phyloP scores from a whole-genome alignment of 768 basidiomycete species.

The Boletus vinaceobasis region DNA sequence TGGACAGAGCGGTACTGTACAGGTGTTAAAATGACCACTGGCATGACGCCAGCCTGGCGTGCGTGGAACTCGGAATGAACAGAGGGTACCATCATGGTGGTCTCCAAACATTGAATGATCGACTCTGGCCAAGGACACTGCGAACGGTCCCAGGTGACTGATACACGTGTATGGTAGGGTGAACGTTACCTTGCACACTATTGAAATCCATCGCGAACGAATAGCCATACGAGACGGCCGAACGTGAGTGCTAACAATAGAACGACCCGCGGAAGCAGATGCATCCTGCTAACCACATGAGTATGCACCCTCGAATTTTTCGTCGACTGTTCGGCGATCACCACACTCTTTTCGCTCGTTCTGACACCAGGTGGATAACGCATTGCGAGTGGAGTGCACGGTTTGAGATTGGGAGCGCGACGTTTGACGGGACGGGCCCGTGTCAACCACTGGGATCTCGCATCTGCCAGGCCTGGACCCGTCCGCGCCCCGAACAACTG shows the following conservation, averaged over 20 bases:
- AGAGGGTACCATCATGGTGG: neutral
- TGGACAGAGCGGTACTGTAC: no score
- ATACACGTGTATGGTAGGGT: slow-evolving; percentile 16
- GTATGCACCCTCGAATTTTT: neutral
- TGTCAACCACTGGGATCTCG: no score
- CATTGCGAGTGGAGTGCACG: no score
- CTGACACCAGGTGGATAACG: no score
- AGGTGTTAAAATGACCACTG: no score
- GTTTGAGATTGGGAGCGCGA: no score
- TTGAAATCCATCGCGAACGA: neutral
- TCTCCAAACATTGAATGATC: neutral
- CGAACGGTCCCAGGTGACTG: slow-evolving; percentile 1
- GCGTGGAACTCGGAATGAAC: no score
- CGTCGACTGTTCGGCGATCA: neutral
- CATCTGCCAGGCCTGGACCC: no score
- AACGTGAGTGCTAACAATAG: slow-evolving; percentile 13
- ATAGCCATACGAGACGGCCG: neutral
- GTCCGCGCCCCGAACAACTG: no score
- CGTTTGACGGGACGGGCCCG: no score
- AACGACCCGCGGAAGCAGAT: neutral
- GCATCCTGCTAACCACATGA: neutral
- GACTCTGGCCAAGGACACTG: neutral
- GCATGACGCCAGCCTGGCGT: no score
- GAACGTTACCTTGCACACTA: slow-evolving; percentile 1
- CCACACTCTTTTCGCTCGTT: neutral